phyloP scores from a whole-genome alignment of 257 asterid species.

The Nicotiana paniculata region DNA sequence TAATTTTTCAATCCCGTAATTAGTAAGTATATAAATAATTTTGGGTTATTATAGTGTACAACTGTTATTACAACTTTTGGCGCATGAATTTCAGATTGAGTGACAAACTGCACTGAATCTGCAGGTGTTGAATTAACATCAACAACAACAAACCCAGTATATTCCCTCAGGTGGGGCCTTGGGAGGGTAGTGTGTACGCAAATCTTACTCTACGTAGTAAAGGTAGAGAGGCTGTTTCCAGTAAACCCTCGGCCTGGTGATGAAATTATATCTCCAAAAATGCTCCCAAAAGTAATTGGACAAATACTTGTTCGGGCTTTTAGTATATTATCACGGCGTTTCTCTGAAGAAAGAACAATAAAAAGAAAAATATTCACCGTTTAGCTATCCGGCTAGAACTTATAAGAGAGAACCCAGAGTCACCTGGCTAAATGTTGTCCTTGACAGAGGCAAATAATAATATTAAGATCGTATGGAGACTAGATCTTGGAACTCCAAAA shows the following conservation, averaged over 20 bases:
- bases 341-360: not conserved
- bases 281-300: not conserved
- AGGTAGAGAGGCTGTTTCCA: too few species aligned
- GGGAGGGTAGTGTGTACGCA: too few species aligned
- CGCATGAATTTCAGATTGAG: not conserved
- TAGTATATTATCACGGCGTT: not conserved
- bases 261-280: not conserved
- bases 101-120: not conserved
- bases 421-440: not conserved
- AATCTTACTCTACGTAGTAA: too few species aligned
- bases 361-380: not conserved
- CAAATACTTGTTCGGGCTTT: not conserved
- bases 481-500: not conserved
- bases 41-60: not conserved
- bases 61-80: not conserved
- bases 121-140: not conserved
- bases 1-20: too few species aligned
- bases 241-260: too few species aligned
- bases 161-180: too few species aligned
- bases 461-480: not conserved
- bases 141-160: too few species aligned
- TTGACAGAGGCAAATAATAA: not conserved
- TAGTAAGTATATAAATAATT: too few species aligned
- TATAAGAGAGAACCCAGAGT: not conserved
- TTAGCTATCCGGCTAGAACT: not conserved